Percentiles rank a stretch among this genome's conserved stretches.
Conservation (phyloP, 1,139 yeast species). For the Hyphopichia fennica region DNA sequence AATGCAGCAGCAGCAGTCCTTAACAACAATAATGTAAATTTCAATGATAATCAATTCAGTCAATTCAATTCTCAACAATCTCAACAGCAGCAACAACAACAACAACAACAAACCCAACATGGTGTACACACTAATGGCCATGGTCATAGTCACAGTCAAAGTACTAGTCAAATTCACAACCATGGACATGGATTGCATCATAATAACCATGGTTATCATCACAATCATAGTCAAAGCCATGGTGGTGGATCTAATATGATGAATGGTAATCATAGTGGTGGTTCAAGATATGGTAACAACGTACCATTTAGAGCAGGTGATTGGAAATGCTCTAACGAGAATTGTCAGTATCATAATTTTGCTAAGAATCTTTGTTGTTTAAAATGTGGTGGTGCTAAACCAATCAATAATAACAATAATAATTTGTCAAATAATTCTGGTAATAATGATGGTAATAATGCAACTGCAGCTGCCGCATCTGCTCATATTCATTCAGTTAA, state of each 20-base stretch:
- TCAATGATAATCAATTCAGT: background rate
- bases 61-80: background rate
- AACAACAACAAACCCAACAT: constrained; percentile 3
- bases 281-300: constrained; percentile 24
- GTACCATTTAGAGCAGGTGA: constrained; percentile 97
- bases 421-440: constrained; percentile 5
- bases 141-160: constrained; percentile 4
- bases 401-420: constrained; percentile 23
- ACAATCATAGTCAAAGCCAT: constrained; percentile 4
- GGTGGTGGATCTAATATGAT: constrained; percentile 9
- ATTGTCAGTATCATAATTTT: constrained; percentile 87
- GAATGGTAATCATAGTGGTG: constrained; percentile 14
- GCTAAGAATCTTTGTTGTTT: constrained; percentile 87
- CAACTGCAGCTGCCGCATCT: background rate
- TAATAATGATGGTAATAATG: background rate
- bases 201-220: constrained; percentile 1
- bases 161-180: constrained; percentile 8
- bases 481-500: constrained; percentile 35
- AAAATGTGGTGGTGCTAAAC: constrained; percentile 83
- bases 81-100: constrained; percentile 8
- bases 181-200: constrained; percentile 13
- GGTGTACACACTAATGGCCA: constrained; percentile 4
- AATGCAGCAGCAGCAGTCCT: constrained; percentile 15
- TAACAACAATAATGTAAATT: constrained; percentile 6
- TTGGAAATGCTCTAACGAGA: constrained; percentile 84